Evolutionary conservation across 306 rosid species (phyloP), one percentile per base, ranked within the genome.

Genomic region (Potentilla sterilis): DNA sequence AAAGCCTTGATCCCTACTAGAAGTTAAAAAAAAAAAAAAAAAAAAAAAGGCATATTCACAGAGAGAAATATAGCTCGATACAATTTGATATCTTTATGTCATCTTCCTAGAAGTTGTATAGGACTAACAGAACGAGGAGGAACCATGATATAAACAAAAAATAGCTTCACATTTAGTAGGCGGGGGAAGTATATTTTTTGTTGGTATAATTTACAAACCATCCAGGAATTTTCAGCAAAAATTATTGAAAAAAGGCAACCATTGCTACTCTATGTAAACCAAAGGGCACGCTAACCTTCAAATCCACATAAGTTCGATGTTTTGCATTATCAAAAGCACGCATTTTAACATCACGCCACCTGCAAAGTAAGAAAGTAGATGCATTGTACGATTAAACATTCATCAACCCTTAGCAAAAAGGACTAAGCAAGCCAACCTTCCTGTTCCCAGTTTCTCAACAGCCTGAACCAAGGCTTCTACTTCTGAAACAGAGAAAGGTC

Each of bases 371-470:
- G 7, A 10, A 79, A 44, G 6, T 38, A 64, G 69, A n/a, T 3
- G 3, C 13, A 21, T 64, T 64, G 24, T 18, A 38, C 40, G 5
- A 35, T 22, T 37, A 37, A 43, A 38, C 28, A 58, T 43, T 74
- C 14, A 66, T 67, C n/a, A 70, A 76, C 41, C 42, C 24, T n/a
- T 2, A 42, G 65, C 14, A 57, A 61, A 75, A 18, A 2, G 9
- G 40, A 15, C 42, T 9, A 62, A 47, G n/a, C 5, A 42, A 74
- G 54, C 47, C 72, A 77, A 90, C 96, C 96, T 88, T 88, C 96
- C 96, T 32, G 96, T 90, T 88, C 96, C 96, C 15, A 90, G 91
- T 64, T 88, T 90, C 83, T 90, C 96, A 82, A 90, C 93, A 3
- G 93, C 91, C 65, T 85, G 91, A 78, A 90, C 93, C 85, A 91